Percentiles rank a stretch among this genome's conserved stretches.
These are phyloP conservation scores for Hemileccinum rubropunctum DNA, from an alignment of 768 basidiomycete genomes.

Conservation along the genomic window DNA sequence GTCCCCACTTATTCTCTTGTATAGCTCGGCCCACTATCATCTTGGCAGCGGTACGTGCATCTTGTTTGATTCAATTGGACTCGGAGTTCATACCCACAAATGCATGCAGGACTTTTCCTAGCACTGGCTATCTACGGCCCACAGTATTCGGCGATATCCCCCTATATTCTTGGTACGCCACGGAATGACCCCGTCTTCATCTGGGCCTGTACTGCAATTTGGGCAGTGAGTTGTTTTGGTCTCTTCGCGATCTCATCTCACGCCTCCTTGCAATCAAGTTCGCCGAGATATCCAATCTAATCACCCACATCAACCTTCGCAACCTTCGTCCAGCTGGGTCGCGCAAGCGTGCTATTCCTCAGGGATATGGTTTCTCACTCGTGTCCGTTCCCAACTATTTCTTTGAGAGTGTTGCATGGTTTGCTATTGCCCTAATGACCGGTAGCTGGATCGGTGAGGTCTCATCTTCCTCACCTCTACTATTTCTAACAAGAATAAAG, in stretches of 20 bases:
- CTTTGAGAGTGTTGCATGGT: slow-evolving; percentile 83
- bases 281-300: slow-evolving; percentile 80
- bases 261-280: slow-evolving; percentile 47
- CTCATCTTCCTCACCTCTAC: not conserved
- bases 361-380: slow-evolving; percentile 89
- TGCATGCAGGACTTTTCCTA: slow-evolving; percentile 58
- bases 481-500: slow-evolving; percentile 33
- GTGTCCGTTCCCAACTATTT: slow-evolving; percentile 93
- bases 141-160: slow-evolving; percentile 63
- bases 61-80: not conserved
- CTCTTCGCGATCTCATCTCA: not conserved
- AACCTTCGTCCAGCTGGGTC: slow-evolving; percentile 79
- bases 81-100: slow-evolving; percentile 2
- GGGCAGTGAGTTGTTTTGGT: slow-evolving; percentile 57
- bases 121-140: slow-evolving; percentile 83
- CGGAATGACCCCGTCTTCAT: slow-evolving; percentile 69
- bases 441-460: slow-evolving; percentile 68
- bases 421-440: slow-evolving; percentile 70
- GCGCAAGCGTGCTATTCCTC: slow-evolving; percentile 78
- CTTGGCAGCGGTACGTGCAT: slow-evolving; percentile 55
- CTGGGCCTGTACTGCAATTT: slow-evolving; percentile 60
- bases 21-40: slow-evolving; percentile 88
- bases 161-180: slow-evolving; percentile 59
- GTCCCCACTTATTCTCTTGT: slow-evolving; percentile 1
- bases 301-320: slow-evolving; percentile 79